Base-by-base conservation (phyloP, 495 filamentous ascomycete genomes). In the Trichoderma gamsii region DNA sequence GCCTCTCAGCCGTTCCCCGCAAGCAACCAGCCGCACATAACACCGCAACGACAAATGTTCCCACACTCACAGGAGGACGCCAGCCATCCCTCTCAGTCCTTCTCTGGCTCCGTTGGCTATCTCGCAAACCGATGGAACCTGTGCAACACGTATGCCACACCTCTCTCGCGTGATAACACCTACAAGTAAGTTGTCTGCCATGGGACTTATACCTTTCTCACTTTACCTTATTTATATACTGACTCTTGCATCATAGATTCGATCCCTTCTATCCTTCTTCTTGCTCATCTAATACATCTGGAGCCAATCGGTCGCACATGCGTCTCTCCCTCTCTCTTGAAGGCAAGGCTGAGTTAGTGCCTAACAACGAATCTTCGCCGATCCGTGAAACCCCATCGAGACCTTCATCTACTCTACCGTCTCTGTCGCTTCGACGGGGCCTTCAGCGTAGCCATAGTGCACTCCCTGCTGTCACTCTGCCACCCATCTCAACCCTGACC, bases 331-430 rank as follows among this genome's bases (percentile, higher is more conserved):
- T 91, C 69, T 93, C 90, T 23, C 82, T 90, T 64, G 92, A 96
- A 67, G 93, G 93, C 66, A 91, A 90, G 73, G 93, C 92, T 2
- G 88, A 92, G 77, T 81, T 97, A 41, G 82, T 90, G 11, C 85
- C 88, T 59, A 80, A 87, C 70, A 65, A 41, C 64, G 84, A 85
- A 7, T 86, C 87, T n/a, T 94, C 93, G 0, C 91, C 92, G 12
- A 89, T 90, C 3, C 81, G 82, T 16, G 70, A 75, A 1, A 70
- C 75, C 51, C 70, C 73, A 56, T 71, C 64, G 41, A 69, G 75
- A 38, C 72, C 73, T 32, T 68, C 52, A 12, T 69, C 69, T 63
- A 52, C 49, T 27, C 70, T 71, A 66, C 75, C 52, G 49, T 76
- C 79, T 65, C 80, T 86, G 69, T 85, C 82, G 4, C 80, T 83